Base-by-base conservation (phyloP, 2,329 filamentous ascomycete species). In the Fusarium sp. region DNA sequence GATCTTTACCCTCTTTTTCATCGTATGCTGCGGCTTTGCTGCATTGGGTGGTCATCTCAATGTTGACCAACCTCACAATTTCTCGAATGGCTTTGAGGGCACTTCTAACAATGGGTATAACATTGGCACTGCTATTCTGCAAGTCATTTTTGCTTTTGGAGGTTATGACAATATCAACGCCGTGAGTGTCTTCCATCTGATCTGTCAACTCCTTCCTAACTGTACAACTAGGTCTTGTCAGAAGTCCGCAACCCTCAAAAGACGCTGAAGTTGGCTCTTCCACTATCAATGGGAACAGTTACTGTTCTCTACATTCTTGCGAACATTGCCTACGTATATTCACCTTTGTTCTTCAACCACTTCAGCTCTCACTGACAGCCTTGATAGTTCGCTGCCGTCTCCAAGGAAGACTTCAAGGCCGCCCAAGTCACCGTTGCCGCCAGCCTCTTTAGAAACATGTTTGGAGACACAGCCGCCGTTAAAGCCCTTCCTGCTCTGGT, bases 141-240 rank as follows among this genome's bases (percentile, higher is more conserved):
- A 67, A 33, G 69, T 70, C 27, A 70, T 71, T 2, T 71, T 71
- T 30, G 59, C 69, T 2, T 71, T 60, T 27, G 37, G 56, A 4
- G 69, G 69, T 7, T 71, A 71, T 8, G 69, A 71, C n/a, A 71
- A 71, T 6, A 63, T 70, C 45, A 71, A 70, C 22, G 66, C 69
- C 1, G 69, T 69, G 2, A 35, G 69, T 47, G 15, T 22, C 11
- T 5, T 2, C 6, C 14, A 4, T 9, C 5, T 22, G 22, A 30
- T 22, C 10, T 2, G 38, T 20, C 20, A 20, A 2, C 20, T 20
- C 20, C 20, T 20, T 20, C 2, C 20, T 68, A 5, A 67, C n/a
- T 4, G 2, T 22, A 4, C 0, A 4, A n/a, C 17, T 17, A 71
- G 69, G 69, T 71, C 4, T 27, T 71, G 8, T 71, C 67, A 4